Evolutionary conservation across 192 early-diverging fungal genomes (phyloP), one percentile per base, ranked within the genome.

Genomic region (Podila epigama): DNA sequence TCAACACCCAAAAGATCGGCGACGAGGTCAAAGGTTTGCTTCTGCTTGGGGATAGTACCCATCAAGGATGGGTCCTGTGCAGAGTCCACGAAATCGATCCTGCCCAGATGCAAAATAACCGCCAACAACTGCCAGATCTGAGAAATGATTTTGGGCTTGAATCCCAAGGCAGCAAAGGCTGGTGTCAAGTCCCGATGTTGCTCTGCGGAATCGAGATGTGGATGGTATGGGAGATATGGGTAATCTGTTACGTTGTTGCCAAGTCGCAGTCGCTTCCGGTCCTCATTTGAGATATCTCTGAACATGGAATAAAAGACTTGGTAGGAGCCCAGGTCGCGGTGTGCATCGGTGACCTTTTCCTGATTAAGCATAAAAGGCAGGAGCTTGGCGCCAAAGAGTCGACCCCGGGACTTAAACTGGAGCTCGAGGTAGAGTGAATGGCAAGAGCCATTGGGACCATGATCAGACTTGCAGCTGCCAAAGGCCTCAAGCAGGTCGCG

Each of bases 81-180:
- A 13, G 81, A 79, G 60, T 90, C 92, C 4, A 85, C 65, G 75
- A 98, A 99, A 55, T 89, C 83, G 44, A 96, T 85, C 63, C 96
- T 93, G 48, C 96, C 95, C 51, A 99, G 75, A 62, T 97, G 95
- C 65, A 99, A 75, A 52, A 98, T 93, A 0, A 92, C 96, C 0
- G 95, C 91, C 33, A 99, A 69, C 3, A 93, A 63, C 56, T 94
- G 93, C 79, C 92, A 97, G 34, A 99, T 89, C 42, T 92, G 91
- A 28, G 84, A 81, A 58, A 96, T 89, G 39, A 87, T 82, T 51
- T 92, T 91, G 54, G 79, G 48, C 51, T 82, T 87, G 34, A 94
- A 79, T 0, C 92, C 91, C 60, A 89, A 83, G 12, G 84, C 81
- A 31, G 82, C 79, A 20, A 94, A 82, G 9, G 91, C 83, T 63